Percentiles rank a stretch among this genome's conserved stretches.
Conservation (phyloP, 2,329 filamentous ascomycete genomes). For the Tolypocladium album region DNA sequence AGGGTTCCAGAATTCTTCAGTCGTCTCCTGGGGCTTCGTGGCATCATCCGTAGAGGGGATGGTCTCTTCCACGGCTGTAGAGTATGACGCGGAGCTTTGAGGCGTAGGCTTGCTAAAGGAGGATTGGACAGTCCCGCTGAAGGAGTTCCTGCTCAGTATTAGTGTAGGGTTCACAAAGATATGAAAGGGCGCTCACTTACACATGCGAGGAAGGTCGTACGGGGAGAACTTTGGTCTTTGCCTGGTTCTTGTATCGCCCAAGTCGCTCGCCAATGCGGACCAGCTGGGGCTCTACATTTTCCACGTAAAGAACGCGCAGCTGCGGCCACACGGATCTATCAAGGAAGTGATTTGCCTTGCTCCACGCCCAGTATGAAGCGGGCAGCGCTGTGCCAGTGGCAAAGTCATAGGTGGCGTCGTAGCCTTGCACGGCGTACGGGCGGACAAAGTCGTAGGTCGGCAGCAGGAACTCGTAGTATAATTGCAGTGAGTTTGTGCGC, state of each 20-base stretch:
- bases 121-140: slow-evolving; percentile 16
- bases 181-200: neutral
- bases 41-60: slow-evolving; percentile 16
- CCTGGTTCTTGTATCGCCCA: slow-evolving; percentile 53
- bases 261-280: slow-evolving; percentile 85
- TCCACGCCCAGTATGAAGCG: slow-evolving; percentile 59
- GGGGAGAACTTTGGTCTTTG: slow-evolving; percentile 18
- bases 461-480: slow-evolving; percentile 61
- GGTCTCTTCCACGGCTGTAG: slow-evolving; percentile 9
- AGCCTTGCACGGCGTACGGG: slow-evolving; percentile 63
- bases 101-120: slow-evolving; percentile 23
- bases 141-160: neutral
- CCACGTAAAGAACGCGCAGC: slow-evolving; percentile 66
- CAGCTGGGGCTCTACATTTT: slow-evolving; percentile 93
- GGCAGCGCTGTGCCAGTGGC: slow-evolving; percentile 62
- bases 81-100: slow-evolving; percentile 21
- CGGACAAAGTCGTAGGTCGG: slow-evolving; percentile 65
- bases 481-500: slow-evolving; percentile 50
- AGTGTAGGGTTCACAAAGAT: neutral
- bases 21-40: slow-evolving; percentile 6
- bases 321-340: slow-evolving; percentile 73
- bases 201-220: slow-evolving; percentile 1
- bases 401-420: slow-evolving; percentile 55
- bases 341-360: slow-evolving; percentile 58
- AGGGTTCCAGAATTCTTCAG: slow-evolving; percentile 17